Base-by-base conservation (phyloP, 2,329 filamentous ascomycete genomes). In the Apiospora arundinis region DNA sequence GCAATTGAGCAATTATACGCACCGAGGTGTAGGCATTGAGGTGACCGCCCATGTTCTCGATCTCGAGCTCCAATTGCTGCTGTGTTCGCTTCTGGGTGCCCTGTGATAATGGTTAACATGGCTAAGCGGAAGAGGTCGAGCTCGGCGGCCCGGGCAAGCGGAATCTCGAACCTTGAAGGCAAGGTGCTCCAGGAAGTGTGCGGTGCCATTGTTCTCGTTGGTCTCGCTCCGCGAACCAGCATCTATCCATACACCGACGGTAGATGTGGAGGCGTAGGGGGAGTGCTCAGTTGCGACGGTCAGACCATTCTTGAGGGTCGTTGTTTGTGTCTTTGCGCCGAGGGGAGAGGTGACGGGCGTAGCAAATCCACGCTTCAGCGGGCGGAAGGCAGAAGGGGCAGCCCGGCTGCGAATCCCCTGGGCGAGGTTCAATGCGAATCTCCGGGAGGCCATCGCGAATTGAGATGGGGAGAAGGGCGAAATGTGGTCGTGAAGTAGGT, bases 11-110 rank as follows among this genome's bases (percentile, higher is more conserved):
- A 44, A 49, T 52, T 70, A 77, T 66, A 85, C 92, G 81, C 91
- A 98, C 95, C 88, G 95, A 98, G 80, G 96, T 99, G 89, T 99
- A 99, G 83, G 96, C 96, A 86, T 99, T 99, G 80, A 99, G 90
- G 88, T 99, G 96, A 76, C 94, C 96, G 83, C 96, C 96, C 94
- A 99, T 98, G 88, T 99, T 99, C 90, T 99, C 96, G 82, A 99
- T 98, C 89, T 99, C 96, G 76, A 99, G 92, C 88, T 99, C 96
- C 83, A 99, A 89, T 87, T 99, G 96, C 83, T 97, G 93, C 86
- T 99, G 96, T 76, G 93, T 95, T 85, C 96, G 91, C 88, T 93
- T 97, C 85, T 93, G 89, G 77, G 96, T 99, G 79, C 96, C 96
- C 95, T 95, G 74, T 28, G 67, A 32, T 69, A 45, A 49, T 37